These are phyloP conservation scores for Citrus cavaleriei DNA, from an alignment of 345 rosid genomes.

Conservation along the genomic window DNA sequence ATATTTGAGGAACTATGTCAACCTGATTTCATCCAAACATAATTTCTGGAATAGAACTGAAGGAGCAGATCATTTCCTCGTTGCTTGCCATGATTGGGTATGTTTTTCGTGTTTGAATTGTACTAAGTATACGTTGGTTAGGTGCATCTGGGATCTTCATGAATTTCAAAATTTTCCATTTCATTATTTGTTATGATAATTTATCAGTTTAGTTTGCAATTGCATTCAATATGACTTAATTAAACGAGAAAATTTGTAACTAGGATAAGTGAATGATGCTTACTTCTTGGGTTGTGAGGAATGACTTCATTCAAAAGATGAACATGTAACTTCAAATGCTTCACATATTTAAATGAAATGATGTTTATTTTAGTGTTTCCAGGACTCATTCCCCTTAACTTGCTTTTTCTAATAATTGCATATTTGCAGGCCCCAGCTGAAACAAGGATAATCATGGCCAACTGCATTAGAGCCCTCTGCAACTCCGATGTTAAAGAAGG, in stretches of 20 bases:
- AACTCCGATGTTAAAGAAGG: conserved; percentile 84
- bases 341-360: neutral
- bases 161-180: neutral
- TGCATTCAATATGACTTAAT: neutral
- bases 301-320: neutral
- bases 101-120: conserved; percentile 5
- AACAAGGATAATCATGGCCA: conserved; percentile 61
- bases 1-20: conserved; percentile 61
- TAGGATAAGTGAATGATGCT: neutral
- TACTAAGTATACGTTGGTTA: neutral
- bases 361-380: neutral
- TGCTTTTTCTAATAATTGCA: neutral
- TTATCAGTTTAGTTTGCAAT: neutral
- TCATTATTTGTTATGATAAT: neutral
- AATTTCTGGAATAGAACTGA: conserved; percentile 86
- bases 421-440: conserved; percentile 75
- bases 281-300: neutral
- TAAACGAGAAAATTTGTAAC: neutral
- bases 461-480: conserved; percentile 91
- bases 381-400: neutral
- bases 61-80: conserved; percentile 92
- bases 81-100: conserved; percentile 99
- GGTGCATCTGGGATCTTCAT: neutral
- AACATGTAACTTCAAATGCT: neutral
- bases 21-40: conserved; percentile 54